Base-by-base conservation (phyloP, 2,329 filamentous ascomycete genomes). In the Penicillium sp. region DNA sequence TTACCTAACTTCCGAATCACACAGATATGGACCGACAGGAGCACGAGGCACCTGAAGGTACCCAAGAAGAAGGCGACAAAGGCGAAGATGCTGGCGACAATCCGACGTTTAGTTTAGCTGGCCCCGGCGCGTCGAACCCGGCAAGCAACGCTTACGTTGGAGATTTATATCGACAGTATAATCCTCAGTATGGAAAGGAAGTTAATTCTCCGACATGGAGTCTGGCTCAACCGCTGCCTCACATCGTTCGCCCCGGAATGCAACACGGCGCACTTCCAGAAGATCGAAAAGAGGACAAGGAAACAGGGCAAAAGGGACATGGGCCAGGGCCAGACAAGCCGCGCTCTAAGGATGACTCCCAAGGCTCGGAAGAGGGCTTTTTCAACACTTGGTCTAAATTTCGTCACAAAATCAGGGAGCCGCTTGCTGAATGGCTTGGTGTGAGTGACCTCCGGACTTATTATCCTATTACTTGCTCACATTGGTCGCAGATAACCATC, bases 211-310 rank as follows among this genome's bases (percentile, higher is more conserved):
- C 81, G 2, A 73, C 83, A 43, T 84, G 81, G 76, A 77, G 80
- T 58, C 64, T 83, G 39, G 80, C 79, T 1, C 77, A 80, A 58
- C 80, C 81, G 1, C 68, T 83, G 6, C 81, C 80, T 13, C 79
- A 78, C 53, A 80, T 82, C 0, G 72, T 83, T 19, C 74, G 81
- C 22, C 74, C 75, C 8, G 80, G 80, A 0, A 83, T 82, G 80
- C 62, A 57, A 8, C 61, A 58, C 14, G 57, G 58, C 11, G 48
- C 59, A 16, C 47, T 58, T 10, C 60, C 53, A 56, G 62, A 59
- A 48, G 59, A 57, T 39, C 58, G 33, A 26, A 57, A 54, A 22
- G 59, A 65, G 11, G 52, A 59, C 19, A 43, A 27, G 31, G 22
- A 58, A 9, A 33, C n/a, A 8, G 47, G 13, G 44, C 31, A 59